Evolutionary conservation across 108 stramenopile genomes (phyloP).

Genomic region (Nitzschia palea): DNA sequence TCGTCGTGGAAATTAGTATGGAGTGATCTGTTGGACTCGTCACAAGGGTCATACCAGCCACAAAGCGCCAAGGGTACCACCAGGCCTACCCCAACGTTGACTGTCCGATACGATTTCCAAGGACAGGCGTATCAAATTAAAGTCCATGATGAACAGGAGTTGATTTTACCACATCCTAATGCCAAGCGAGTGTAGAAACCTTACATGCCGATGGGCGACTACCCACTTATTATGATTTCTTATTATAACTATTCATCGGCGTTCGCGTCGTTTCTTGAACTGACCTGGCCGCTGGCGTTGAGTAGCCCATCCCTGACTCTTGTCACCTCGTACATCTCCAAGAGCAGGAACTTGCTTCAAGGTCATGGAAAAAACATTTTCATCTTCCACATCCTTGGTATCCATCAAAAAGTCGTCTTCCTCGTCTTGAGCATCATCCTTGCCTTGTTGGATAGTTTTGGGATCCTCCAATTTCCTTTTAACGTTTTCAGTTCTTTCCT

Average conservation of each 20-base stretch:
- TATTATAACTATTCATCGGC: conserved; percentile 1
- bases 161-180: conserved; percentile 21
- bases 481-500: conserved; percentile 1
- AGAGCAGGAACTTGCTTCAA: conserved; percentile 19
- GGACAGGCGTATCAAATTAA: conserved; percentile 29
- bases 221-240: conserved; percentile 2
- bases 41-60: no score
- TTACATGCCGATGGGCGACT: neutral
- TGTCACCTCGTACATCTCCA: conserved; percentile 40
- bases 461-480: neutral
- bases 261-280: conserved; percentile 33
- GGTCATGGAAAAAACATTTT: conserved; percentile 38
- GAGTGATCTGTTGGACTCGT: conserved; percentile 19
- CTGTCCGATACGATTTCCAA: conserved; percentile 30
- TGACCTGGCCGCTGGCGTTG: conserved; percentile 64
- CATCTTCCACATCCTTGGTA: conserved; percentile 14
- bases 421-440: conserved; percentile 26
- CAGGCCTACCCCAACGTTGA: conserved; percentile 6
- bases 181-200: conserved; percentile 4
- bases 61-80: no score
- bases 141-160: conserved; percentile 30
- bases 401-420: conserved; percentile 41
- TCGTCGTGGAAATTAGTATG: conserved; percentile 9
- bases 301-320: conserved; percentile 59
- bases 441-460: neutral